Base-by-base conservation (phyloP, 208 protist species). In the Phytomonas sp. region DNA sequence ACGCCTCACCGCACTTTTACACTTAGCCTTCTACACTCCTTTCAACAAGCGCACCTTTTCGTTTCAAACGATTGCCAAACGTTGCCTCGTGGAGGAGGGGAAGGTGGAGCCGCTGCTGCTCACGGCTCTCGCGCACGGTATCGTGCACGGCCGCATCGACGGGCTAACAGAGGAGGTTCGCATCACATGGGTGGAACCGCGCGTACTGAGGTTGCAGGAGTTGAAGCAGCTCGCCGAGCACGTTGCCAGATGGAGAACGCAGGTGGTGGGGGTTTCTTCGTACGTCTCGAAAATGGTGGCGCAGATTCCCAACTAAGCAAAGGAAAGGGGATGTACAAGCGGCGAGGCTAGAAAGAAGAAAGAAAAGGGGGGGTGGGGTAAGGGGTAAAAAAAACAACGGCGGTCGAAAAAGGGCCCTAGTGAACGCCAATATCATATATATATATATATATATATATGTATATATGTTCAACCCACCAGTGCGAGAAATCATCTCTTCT, bases 61-160 rank as follows among this genome's bases (percentile, higher is more conserved):
- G 5, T 98, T 84, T 68, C 62, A 78, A 36, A 71, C 81, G 5
- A 85, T 96, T 67, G 84, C 86, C 2, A 67, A 77, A 62, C 85
- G 90, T 33, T 96, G 90, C 68, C 76, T 72, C 13, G 83, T 95
- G 33, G 46, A 63, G 11, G 75, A 83, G 60, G 78, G 80, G 36
- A 74, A 88, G 36, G 96, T 97, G 62, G 98, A 99, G 85, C 83
- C 88, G 74, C 80, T 99, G 26, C 78, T 99, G 51, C 94, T 99
- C 60, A 91, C 92, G 53, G 96, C 95, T 3, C 82, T 99, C 0
- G 94, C 97, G 31, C 88, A 98, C 33, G 84, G 87, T 62, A 90
- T 99, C 29, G 83, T 99, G 29, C 84, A 88, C 34, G 98, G 98
- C 46, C 77, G 74, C 7, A 98, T 99, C 64, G 97, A 99, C 73